Evolutionary conservation across 495 filamentous ascomycete species (phyloP), one percentile per base, ranked within the genome.

Genomic region (Usnea hakonensis): DNA sequence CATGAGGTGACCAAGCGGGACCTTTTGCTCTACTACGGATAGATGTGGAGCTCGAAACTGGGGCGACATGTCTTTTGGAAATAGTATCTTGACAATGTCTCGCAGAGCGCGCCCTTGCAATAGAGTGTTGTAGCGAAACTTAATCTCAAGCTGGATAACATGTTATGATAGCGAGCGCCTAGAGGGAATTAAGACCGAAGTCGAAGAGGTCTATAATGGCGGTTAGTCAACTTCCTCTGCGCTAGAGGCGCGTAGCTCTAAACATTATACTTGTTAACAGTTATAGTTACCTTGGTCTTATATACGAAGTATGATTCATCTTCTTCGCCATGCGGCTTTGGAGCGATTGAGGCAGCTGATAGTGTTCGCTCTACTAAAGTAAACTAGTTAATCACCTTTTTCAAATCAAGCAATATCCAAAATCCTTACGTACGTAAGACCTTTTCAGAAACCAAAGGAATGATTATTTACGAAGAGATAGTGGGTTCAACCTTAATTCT

Each of bases 181-280:
- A 62, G 11, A 84, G 73, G 7, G 78, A 81, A 64, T 84, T 81
- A 7, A 84, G 64, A 0, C 81, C 81, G 23, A 83, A 54, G 46
- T 77, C 73, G 2, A 68, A 68, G 55, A 83, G 72, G 36, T 70
- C 71, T 57, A 5, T 57, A 69, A 6, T 55, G 53, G 44, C 70
- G 65, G 21, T 73, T 64, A 37, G 3, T 59, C 69, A 6, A 59
- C 57, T 53, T 72, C 69, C 19, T 65, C 40, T 19, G 67, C 66
- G 33, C 73, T 65, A 3, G 68, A 60, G 21, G 10, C 28, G 23
- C 59, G 46, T 13, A 61, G 17, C 37, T 44, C 16, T 43, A 38
- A 11, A 5, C 10, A 26, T 40, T 23, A 11, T 6, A 17, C 21
- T 26, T 26, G 16, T 41, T 26, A 19, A 28, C 56, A 19, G 37